Evolutionary conservation across 495 filamentous ascomycete genomes (phyloP), one percentile per base, ranked within the genome.

Genomic region (Trypethelium eluteriae): DNA sequence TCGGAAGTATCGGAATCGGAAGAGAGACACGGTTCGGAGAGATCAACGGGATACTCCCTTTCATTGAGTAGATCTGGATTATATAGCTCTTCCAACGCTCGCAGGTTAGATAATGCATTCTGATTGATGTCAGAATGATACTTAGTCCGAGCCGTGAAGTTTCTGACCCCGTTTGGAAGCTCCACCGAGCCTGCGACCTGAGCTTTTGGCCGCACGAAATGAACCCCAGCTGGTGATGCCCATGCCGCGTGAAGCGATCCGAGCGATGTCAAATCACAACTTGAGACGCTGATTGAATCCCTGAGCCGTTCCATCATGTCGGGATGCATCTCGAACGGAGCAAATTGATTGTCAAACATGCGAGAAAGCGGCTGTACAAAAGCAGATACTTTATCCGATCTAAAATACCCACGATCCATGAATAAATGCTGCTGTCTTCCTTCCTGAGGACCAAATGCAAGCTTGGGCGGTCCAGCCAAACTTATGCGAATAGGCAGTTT

Each of bases 121-220:
- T 12, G 2, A 14, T 53, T 18, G 49, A 53, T 14, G 10, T 2
- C 25, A 0, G 49, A 1, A 53, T 53, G 49, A 53, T 53, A 53
- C 49, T 53, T 53, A 2, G 2, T 53, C 49, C 1, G 49, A 53
- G 49, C 49, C 2, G 49, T 53, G 49, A 53, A 18, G 49, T 53
- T 53, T 53, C 1, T 18, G 10, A 53, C 1, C 1, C 49, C 49
- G 49, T 53, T 53, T 53, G 49, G 49, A 53, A 53, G 49, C 49
- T 53, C 49, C 49, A 53, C 49, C 2, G 49, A 53, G 49, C 49
- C 49, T 14, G 49, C 25, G 49, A 53, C 49, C 25, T 53, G 49
- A 53, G 49, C 49, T 53, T 53, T 53, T 53, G 16, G 49, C 49
- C 49, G 2, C 12, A 53, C 49, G 2, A 53, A 53, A 53, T 53